Percentiles rank a stretch among this genome's conserved stretches.
These are phyloP conservation scores for Quercus ilex DNA, from an alignment of 306 rosid species.

Conservation along the genomic window DNA sequence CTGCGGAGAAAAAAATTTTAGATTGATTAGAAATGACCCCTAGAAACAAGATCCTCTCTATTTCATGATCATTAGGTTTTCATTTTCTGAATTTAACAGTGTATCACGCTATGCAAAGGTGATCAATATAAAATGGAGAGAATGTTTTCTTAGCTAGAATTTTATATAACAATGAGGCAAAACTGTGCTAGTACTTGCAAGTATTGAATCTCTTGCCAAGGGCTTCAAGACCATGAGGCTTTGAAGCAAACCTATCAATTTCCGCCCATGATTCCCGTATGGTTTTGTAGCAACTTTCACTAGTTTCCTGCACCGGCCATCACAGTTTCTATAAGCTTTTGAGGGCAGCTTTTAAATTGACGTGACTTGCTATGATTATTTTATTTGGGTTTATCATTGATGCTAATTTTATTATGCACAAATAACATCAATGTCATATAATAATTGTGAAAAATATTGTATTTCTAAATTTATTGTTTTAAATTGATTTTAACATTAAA, in stretches of 20 bases:
- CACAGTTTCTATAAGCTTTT: too few relatives aligned
- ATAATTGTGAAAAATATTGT: too few relatives aligned
- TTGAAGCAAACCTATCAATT: slow-evolving; percentile 42
- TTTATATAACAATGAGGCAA: neutral
- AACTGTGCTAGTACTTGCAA: slow-evolving; percentile 33
- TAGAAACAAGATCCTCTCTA: neutral
- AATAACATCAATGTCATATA: too few relatives aligned
- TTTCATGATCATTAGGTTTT: too few relatives aligned
- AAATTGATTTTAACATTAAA: neutral
- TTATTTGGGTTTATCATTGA: too few relatives aligned
- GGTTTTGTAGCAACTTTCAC: slow-evolving; percentile 45
- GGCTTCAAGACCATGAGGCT: slow-evolving; percentile 38
- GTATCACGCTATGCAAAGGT: too few relatives aligned
- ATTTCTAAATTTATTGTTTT: neutral
- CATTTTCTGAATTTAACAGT: too few relatives aligned
- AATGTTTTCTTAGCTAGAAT: too few relatives aligned
- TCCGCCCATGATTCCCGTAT: slow-evolving; percentile 54
- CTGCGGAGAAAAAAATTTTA: neutral
- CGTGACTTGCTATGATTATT: too few relatives aligned
- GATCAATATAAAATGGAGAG: too few relatives aligned
- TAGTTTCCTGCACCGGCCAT: slow-evolving; percentile 38
- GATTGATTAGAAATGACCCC: neutral
- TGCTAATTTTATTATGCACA: too few relatives aligned
- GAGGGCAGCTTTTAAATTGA: too few relatives aligned
- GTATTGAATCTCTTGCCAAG: slow-evolving; percentile 44